These are phyloP conservation scores for Lecanosticta acicola DNA, from an alignment of 2,329 filamentous ascomycete species.

Conservation along the genomic window DNA sequence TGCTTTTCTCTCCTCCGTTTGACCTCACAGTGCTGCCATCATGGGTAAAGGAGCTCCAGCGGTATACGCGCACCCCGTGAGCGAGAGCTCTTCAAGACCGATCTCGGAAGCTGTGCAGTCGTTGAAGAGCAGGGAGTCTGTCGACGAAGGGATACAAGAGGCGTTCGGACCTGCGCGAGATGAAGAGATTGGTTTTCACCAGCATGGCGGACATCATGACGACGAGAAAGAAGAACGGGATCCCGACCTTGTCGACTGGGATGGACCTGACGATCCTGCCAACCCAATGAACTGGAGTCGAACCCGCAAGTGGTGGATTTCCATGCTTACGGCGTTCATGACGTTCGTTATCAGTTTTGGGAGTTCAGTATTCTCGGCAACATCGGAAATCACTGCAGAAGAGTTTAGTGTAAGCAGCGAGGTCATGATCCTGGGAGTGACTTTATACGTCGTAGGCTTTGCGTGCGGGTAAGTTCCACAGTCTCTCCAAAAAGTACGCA, in stretches of 20 bases:
- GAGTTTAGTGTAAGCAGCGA: constrained; percentile 17
- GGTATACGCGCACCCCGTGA: too few species aligned
- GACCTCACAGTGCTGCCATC: too few species aligned
- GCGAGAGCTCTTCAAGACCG: too few species aligned
- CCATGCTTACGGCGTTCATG: constrained; percentile 10
- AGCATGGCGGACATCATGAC: too few species aligned
- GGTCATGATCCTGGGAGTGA: constrained; percentile 20
- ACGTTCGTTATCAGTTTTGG: constrained; percentile 50
- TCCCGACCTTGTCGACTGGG: constrained; percentile 14
- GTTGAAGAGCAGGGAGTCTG: too few species aligned
- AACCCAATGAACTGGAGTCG: constrained; percentile 45
- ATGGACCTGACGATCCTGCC: constrained; percentile 31
- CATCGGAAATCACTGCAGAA: constrained; percentile 9
- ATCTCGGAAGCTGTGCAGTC: too few species aligned
- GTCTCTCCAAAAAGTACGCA: too few species aligned
- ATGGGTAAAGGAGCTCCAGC: too few species aligned
- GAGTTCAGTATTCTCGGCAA: constrained; percentile 24
- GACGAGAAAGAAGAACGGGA: constrained; percentile 1
- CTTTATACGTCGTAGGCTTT: constrained; percentile 18
- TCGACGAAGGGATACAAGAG: too few species aligned
- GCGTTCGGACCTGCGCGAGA: too few species aligned
- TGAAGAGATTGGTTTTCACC: too few species aligned
- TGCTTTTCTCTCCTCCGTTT: too few species aligned
- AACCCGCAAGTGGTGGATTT: constrained; percentile 34
- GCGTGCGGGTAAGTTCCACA: constrained; percentile 25